Evolutionary conservation across 1,284 basidiomycete genomes (phyloP), one percentile per base, ranked within the genome.

Genomic region (Hymenochaete sp.): DNA sequence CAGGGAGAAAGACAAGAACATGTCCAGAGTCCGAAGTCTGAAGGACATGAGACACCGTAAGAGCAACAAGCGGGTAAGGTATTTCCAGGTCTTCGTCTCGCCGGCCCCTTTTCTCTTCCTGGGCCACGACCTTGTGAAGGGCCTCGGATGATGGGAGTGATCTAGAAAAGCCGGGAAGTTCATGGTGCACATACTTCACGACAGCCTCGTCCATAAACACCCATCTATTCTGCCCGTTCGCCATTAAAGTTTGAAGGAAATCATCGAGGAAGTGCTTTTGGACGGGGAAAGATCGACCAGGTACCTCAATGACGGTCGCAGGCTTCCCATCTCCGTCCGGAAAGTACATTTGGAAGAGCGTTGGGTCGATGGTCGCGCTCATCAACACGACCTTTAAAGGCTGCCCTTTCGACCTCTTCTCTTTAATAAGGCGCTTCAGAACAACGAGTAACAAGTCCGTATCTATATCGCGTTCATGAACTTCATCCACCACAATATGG

Each of bases 401-500:
- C 41, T 79, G 76, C 25, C 77, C 75, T 53, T 80, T 77, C 3
- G 75, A 70, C 57, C 77, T 82, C 53, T 93, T 77, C 53, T 93
- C 84, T 4, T 75, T 77, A 53, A 96, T 63, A 16, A 96, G 64
- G 18, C 88, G 80, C 66, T 95, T 93, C 53, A 98, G 73, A 10
- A 95, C 90, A 47, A 95, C 90, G 7, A 98, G 75, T 38, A 95
- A 66, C 38, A 98, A 67, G 62, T 98, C 95, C 0, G 91, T 96
- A 60, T 97, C 93, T 47, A 97, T 81, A 57, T 96, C 93, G 25
- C 93, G 82, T 64, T 97, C 93, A 62, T 98, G 93, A 2, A 95
- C 93, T 64, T 98, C 93, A 62, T 98, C 93, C 33, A 97, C 88
- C 31, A 97, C 67, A 50, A 98, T 77, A 64, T 98, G 93, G 6